Percentiles rank a stretch among this genome's conserved stretches.
These are phyloP conservation scores for Pichiaceae sp. DNA, from an alignment of 1,139 yeast genomes.

Conservation along the genomic window DNA sequence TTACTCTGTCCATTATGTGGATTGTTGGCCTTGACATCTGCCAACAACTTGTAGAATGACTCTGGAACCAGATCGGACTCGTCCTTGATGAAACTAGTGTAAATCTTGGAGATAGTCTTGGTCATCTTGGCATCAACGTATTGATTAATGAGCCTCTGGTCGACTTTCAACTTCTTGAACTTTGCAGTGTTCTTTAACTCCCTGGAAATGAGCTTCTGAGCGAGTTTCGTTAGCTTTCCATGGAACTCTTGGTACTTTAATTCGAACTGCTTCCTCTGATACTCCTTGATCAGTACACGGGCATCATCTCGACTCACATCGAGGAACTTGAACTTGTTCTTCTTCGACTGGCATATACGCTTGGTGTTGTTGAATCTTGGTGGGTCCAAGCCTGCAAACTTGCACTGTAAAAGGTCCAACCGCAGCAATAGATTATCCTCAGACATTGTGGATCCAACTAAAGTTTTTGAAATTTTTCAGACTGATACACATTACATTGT, in stretches of 20 bases:
- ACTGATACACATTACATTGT: background rate
- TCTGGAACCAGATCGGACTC: conserved; percentile 19
- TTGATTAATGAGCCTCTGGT: conserved; percentile 6
- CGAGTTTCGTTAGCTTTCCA: conserved; percentile 24
- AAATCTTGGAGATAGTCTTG: conserved; percentile 14
- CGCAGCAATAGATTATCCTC: conserved; percentile 34
- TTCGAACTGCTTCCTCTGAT: conserved; percentile 38
- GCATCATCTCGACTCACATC: conserved; percentile 35
- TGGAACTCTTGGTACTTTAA: conserved; percentile 43
- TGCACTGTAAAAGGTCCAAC: conserved; percentile 43
- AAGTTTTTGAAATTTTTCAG: background rate
- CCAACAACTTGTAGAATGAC: conserved; percentile 22
- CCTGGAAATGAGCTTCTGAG: conserved; percentile 17
- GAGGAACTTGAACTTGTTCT: conserved; percentile 29
- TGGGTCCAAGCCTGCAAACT: conserved; percentile 29
- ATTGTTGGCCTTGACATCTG: conserved; percentile 20
- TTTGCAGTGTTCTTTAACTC: conserved; percentile 8
- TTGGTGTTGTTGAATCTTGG: conserved; percentile 52
- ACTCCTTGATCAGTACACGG: conserved; percentile 30
- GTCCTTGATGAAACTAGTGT: conserved; percentile 7
- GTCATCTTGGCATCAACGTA: conserved; percentile 9
- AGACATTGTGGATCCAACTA: background rate
- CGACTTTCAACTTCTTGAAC: conserved; percentile 5
- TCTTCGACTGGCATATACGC: conserved; percentile 30
- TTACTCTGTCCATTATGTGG: conserved; percentile 39